Conservation (phyloP, 306 rosid genomes). For the Fragaria ananassa region DNA sequence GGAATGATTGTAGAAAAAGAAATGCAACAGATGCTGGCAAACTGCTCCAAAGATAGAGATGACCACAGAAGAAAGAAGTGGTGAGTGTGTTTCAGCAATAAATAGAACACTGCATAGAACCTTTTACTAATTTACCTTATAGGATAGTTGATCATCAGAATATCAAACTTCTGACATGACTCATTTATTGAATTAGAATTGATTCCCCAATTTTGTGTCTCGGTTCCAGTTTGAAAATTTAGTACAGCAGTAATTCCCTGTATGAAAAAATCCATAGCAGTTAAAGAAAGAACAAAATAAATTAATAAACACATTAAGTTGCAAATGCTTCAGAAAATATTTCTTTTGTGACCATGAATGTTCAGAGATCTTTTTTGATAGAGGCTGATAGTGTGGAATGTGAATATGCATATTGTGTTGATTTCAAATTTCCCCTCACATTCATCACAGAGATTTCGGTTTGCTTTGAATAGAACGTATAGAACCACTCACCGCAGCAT, state of each 20-base stretch:
- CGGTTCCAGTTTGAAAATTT: constrained; percentile 82
- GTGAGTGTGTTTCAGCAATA: background rate
- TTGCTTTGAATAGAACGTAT: constrained; percentile 12
- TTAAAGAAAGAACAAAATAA: constrained; percentile 15
- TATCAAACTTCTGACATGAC: constrained; percentile 64
- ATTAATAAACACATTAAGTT: background rate
- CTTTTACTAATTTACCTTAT: constrained; percentile 56
- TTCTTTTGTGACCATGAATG: background rate
- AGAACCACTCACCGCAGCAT: constrained; percentile 45
- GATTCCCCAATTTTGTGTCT: constrained; percentile 96
- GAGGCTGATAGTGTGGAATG: constrained; percentile 2
- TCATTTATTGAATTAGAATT: constrained; percentile 62
- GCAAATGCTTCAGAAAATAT: background rate
- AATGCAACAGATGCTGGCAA: background rate
- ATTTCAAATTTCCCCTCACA: background rate
- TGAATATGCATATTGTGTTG: background rate
- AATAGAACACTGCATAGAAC: constrained; percentile 13
- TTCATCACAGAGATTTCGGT: background rate
- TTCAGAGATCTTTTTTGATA: background rate
- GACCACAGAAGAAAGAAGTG: constrained; percentile 11
- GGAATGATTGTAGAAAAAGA: background rate
- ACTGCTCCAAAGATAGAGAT: constrained; percentile 12
- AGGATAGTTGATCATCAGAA: constrained; percentile 86
- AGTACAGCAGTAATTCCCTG: constrained; percentile 92
- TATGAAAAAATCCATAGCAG: constrained; percentile 29